These are phyloP conservation scores for Puccinia horiana DNA, from an alignment of 1,284 basidiomycete genomes.

Conservation along the genomic window DNA sequence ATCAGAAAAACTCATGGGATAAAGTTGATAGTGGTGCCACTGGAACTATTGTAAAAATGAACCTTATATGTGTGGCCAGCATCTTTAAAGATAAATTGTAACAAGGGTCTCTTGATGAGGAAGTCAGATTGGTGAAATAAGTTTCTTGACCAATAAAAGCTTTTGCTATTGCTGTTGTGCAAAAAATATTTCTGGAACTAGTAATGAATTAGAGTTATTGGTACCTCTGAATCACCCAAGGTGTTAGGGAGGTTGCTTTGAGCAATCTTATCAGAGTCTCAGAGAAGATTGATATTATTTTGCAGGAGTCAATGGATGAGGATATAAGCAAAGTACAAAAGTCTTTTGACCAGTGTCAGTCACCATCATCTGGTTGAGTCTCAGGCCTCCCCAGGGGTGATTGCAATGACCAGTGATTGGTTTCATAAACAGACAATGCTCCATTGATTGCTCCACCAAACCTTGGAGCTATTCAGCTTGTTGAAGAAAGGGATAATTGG, in stretches of 20 bases:
- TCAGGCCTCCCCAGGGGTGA: conserved; percentile 34
- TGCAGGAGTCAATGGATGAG: conserved; percentile 12
- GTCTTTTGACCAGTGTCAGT: background rate
- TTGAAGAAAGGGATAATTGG: background rate
- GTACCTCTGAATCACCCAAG: conserved; percentile 31
- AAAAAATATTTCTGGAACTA: background rate
- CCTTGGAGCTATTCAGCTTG: background rate
- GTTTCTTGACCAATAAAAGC: background rate
- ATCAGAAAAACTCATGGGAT: too few relatives aligned
- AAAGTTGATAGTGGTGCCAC: too few relatives aligned
- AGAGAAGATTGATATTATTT: background rate
- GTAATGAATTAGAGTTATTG: conserved; percentile 1
- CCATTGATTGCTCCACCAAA: conserved; percentile 2
- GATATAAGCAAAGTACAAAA: conserved; percentile 39
- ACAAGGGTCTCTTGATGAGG: too few relatives aligned
- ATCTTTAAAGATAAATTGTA: too few relatives aligned
- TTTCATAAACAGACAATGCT: conserved; percentile 11
- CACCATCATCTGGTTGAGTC: conserved; percentile 33
- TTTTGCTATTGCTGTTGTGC: too few relatives aligned
- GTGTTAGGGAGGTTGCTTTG: conserved; percentile 34
- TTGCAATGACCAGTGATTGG: background rate
- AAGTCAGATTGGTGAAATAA: background rate
- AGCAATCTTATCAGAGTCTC: conserved; percentile 20
- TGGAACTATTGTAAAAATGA: too few relatives aligned
- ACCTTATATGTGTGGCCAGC: too few relatives aligned